phyloP scores from a whole-genome alignment of 2,329 filamentous ascomycete species.

The Diaporthe longicolla region DNA sequence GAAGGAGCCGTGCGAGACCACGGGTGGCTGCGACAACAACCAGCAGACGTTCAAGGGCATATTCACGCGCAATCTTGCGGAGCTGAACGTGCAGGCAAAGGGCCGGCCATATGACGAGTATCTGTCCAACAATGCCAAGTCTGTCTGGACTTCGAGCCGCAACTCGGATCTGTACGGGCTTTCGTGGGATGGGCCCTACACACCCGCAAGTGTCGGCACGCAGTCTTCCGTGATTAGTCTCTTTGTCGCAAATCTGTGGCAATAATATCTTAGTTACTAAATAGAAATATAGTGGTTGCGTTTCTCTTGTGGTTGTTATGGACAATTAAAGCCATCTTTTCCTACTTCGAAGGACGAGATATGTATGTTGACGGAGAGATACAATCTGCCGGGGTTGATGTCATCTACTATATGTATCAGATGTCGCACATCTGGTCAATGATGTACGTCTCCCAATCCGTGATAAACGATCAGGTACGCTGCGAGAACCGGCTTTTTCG shows the following conservation, averaged over 20 bases:
- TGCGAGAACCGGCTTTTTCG: no score
- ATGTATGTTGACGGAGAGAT: no score
- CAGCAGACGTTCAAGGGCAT: slow-evolving; percentile 78
- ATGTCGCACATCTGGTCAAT: no score
- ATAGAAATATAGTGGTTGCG: background rate
- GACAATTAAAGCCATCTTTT: background rate
- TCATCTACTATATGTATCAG: no score
- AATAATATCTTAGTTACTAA: background rate
- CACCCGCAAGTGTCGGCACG: slow-evolving; percentile 36
- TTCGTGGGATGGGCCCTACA: slow-evolving; percentile 47
- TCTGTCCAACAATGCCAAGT: slow-evolving; percentile 45
- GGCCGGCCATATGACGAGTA: slow-evolving; percentile 45
- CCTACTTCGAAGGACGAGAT: background rate
- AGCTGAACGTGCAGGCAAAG: slow-evolving; percentile 60
- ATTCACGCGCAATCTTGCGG: slow-evolving; percentile 75
- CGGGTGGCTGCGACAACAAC: slow-evolving; percentile 64
- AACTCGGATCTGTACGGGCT: slow-evolving; percentile 46
- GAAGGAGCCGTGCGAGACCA: slow-evolving; percentile 62
- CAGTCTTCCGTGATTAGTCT: slow-evolving; percentile 41
- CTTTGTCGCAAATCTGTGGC: slow-evolving; percentile 40
- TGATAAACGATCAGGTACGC: no score
- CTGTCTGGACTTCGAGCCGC: slow-evolving; percentile 41
- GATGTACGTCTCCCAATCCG: no score
- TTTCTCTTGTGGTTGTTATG: background rate
- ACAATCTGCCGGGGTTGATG: no score